phyloP scores from a whole-genome alignment of 2,329 filamentous ascomycete genomes.

The Aspergillus sojae region DNA sequence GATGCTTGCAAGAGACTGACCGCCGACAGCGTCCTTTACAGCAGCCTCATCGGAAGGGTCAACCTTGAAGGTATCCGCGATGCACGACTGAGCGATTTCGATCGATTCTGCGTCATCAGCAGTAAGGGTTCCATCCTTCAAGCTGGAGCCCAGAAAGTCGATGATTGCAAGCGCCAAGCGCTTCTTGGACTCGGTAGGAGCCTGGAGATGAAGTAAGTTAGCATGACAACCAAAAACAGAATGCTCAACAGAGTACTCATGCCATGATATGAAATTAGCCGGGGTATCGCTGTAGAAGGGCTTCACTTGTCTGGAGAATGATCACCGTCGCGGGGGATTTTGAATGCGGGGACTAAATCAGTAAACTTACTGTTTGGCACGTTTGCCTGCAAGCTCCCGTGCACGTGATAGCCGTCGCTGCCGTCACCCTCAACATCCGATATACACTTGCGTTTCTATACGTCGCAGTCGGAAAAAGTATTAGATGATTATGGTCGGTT shows the following conservation, averaged over 20 bases:
- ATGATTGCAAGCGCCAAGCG: slow-evolving; percentile 95
- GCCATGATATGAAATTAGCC: slow-evolving; percentile 23
- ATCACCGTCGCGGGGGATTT: slow-evolving; percentile 21
- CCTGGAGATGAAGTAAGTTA: slow-evolving; percentile 26
- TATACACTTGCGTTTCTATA: background rate
- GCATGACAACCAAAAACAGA: background rate
- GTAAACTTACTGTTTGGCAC: slow-evolving; percentile 20
- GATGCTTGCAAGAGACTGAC: slow-evolving; percentile 85
- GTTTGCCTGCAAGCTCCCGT: slow-evolving; percentile 16
- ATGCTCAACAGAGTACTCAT: background rate
- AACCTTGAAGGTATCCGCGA: slow-evolving; percentile 92
- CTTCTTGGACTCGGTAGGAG: slow-evolving; percentile 65
- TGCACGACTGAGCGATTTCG: slow-evolving; percentile 92
- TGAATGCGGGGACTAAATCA: slow-evolving; percentile 19
- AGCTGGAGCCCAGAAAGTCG: slow-evolving; percentile 85
- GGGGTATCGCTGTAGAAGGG: background rate
- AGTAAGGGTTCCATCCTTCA: slow-evolving; percentile 84
- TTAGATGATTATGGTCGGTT: slow-evolving; percentile 26
- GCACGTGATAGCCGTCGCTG: slow-evolving; percentile 21
- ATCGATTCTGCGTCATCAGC: slow-evolving; percentile 90
- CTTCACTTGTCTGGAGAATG: background rate
- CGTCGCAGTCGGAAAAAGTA: slow-evolving; percentile 9
- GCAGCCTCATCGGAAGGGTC: slow-evolving; percentile 77
- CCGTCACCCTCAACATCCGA: slow-evolving; percentile 5
- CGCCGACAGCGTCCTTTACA: slow-evolving; percentile 75